Percentiles rank a stretch among this genome's conserved stretches.
These are phyloP conservation scores for Trichoderma sp. DNA, from an alignment of 2,329 filamentous ascomycete genomes.

Conservation along the genomic window DNA sequence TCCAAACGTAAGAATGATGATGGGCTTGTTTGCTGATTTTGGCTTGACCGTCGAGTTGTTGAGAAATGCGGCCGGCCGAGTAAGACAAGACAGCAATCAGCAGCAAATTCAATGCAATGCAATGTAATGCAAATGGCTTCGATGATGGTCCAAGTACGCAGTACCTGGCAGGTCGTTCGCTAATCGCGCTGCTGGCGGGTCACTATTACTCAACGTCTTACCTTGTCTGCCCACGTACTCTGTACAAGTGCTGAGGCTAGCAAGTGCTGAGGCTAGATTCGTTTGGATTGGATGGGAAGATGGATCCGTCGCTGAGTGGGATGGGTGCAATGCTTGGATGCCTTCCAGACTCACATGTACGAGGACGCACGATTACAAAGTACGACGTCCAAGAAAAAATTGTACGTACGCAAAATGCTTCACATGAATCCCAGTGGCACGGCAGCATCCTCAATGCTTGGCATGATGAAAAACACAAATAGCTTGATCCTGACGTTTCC, in stretches of 20 bases:
- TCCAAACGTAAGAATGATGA: background rate
- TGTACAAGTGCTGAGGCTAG: background rate
- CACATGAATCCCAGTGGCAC: background rate
- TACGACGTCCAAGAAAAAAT: background rate
- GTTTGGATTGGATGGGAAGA: background rate
- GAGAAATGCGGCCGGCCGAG: background rate
- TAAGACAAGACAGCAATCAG: background rate
- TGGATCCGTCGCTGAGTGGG: background rate
- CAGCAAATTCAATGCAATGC: background rate
- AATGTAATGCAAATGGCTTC: background rate
- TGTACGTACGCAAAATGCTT: slow-evolving; percentile 1
- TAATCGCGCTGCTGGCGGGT: background rate
- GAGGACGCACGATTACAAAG: background rate
- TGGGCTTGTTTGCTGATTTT: background rate
- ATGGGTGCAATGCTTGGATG: background rate
- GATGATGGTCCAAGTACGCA: background rate
- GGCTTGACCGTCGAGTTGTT: background rate
- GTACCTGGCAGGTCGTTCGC: background rate
- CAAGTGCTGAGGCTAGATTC: background rate
- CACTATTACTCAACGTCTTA: background rate
- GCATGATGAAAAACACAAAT: background rate
- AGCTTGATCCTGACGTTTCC: background rate
- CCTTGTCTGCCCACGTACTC: background rate
- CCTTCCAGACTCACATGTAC: background rate
- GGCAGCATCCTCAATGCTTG: background rate